Evolutionary conservation across 2,329 filamentous ascomycete species (phyloP).

Genomic region (Botrytis fragariae): DNA sequence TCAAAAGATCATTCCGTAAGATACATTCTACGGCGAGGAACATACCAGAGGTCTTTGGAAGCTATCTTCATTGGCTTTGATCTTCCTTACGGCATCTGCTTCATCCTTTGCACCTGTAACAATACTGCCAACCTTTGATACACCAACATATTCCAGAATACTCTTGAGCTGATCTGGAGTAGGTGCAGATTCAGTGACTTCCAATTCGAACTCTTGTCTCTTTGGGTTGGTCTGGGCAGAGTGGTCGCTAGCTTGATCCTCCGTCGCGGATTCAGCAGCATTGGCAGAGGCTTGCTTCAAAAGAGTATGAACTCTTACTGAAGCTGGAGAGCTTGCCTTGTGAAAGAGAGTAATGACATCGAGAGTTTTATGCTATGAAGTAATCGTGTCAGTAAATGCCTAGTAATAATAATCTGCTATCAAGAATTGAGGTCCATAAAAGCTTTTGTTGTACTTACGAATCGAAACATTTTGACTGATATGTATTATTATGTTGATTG

Average conservation of each 20-base stretch:
- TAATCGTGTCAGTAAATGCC: slow-evolving; percentile 15
- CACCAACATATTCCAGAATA: slow-evolving; percentile 79
- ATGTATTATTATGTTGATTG: background rate
- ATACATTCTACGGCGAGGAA: slow-evolving; percentile 27
- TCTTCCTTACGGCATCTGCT: slow-evolving; percentile 75
- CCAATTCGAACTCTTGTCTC: slow-evolving; percentile 74
- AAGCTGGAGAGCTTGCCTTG: slow-evolving; percentile 71
- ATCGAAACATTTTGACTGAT: slow-evolving; percentile 39
- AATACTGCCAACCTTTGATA: slow-evolving; percentile 58
- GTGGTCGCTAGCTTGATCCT: slow-evolving; percentile 71
- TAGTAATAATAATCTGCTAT: background rate
- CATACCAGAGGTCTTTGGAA: slow-evolving; percentile 78
- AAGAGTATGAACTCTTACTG: slow-evolving; percentile 68
- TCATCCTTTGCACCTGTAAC: slow-evolving; percentile 71
- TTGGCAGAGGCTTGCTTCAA: slow-evolving; percentile 78
- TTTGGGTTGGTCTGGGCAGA: slow-evolving; percentile 53
- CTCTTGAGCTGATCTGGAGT: slow-evolving; percentile 80
- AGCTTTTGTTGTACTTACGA: slow-evolving; percentile 31
- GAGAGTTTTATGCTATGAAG: slow-evolving; percentile 66
- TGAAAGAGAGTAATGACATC: slow-evolving; percentile 98
- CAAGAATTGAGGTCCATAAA: background rate
- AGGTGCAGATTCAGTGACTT: slow-evolving; percentile 76
- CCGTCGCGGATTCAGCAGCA: slow-evolving; percentile 63
- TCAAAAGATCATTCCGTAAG: slow-evolving; percentile 11
- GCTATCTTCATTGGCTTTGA: slow-evolving; percentile 64